A percentile compares a stretch with the other conserved stretches of the same genome.
These are phyloP conservation scores for Syzygium oleosum DNA, from an alignment of 345 rosid genomes.

Conservation along the genomic window DNA sequence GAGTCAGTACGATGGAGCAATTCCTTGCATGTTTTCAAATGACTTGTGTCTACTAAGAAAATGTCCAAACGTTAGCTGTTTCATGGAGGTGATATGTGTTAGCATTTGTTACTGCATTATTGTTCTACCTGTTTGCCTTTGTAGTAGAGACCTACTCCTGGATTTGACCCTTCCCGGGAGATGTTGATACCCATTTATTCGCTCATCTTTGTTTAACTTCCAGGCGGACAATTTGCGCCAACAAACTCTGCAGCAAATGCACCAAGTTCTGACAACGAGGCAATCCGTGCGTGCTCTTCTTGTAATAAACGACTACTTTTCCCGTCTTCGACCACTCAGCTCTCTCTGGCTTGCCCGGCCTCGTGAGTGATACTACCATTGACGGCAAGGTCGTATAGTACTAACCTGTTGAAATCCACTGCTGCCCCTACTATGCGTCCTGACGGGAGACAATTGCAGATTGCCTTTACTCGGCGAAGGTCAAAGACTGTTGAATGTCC, in stretches of 20 bases:
- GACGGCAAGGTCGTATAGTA: background rate
- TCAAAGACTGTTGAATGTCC: background rate
- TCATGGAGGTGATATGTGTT: background rate
- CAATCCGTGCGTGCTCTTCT: conserved; percentile 65
- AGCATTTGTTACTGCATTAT: background rate
- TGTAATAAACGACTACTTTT: conserved; percentile 50
- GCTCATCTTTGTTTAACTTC: background rate
- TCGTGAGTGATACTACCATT: conserved; percentile 21
- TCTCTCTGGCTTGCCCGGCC: conserved; percentile 68
- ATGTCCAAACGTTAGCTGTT: background rate
- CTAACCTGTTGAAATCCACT: background rate
- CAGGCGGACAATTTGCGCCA: conserved; percentile 65
- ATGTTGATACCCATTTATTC: background rate
- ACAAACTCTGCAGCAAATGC: conserved; percentile 63
- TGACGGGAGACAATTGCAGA: background rate
- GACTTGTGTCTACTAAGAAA: background rate
- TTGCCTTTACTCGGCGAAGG: background rate
- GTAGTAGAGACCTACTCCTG: background rate
- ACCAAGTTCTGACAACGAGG: conserved; percentile 49
- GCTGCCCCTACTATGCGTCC: background rate
- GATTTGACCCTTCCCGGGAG: background rate
- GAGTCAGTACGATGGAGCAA: background rate
- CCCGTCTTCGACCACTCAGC: conserved; percentile 62
- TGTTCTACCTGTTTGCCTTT: background rate
- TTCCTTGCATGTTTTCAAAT: background rate